These are phyloP conservation scores for Suillus weaverae DNA, from an alignment of 768 basidiomycete genomes.

Conservation along the genomic window DNA sequence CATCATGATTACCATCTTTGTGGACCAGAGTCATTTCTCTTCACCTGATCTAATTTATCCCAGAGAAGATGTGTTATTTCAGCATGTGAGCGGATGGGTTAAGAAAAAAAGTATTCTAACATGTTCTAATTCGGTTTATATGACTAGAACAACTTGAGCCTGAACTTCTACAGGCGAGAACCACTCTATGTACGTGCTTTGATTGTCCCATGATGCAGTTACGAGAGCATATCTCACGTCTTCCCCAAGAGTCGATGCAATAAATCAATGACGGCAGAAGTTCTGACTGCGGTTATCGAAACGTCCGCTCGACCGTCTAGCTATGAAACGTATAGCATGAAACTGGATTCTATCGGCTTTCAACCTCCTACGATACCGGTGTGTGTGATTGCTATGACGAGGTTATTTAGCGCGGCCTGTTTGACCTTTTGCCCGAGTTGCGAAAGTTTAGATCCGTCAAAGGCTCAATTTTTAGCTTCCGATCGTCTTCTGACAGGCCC, in stretches of 20 bases:
- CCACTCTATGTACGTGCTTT: constrained; percentile 29
- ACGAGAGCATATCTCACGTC: constrained; percentile 67
- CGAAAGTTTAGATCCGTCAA: background rate
- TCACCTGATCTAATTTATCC: constrained; percentile 73
- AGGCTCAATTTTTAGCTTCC: background rate
- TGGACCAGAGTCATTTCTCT: constrained; percentile 54
- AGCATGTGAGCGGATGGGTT: constrained; percentile 60
- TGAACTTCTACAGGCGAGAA: constrained; percentile 6
- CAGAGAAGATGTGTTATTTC: constrained; percentile 55
- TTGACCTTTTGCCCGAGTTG: background rate
- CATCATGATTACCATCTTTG: constrained; percentile 63
- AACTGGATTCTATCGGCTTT: background rate
- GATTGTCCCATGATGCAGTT: constrained; percentile 58
- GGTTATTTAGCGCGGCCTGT: background rate
- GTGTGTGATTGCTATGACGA: background rate
- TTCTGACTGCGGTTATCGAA: constrained; percentile 53
- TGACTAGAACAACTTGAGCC: constrained; percentile 68
- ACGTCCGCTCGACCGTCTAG: constrained; percentile 2
- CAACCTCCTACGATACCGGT: constrained; percentile 29
- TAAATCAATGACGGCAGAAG: constrained; percentile 57
- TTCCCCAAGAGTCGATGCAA: constrained; percentile 76
- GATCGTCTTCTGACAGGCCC: background rate
- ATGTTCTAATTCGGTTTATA: constrained; percentile 49
- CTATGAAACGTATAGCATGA: background rate
- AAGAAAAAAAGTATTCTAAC: constrained; percentile 37